phyloP scores from a whole-genome alignment of 1,284 basidiomycete genomes.

The Schizophyllum commune region DNA sequence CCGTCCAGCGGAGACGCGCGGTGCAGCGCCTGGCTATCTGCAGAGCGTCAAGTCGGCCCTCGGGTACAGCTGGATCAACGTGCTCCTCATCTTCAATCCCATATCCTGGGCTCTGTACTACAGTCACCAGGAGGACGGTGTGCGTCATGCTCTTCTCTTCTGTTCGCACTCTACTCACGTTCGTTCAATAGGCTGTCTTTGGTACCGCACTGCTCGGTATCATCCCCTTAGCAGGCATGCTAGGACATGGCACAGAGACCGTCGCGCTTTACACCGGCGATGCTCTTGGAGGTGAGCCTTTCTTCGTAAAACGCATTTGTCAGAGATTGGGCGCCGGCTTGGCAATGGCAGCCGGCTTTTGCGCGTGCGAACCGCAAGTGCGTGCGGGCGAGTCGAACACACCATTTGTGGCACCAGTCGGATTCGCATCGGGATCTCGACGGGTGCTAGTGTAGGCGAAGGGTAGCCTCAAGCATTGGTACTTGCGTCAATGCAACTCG shows the following conservation, averaged over 20 bases:
- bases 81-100: slow-evolving; percentile 44
- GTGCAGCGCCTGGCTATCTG: slow-evolving; percentile 28
- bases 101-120: slow-evolving; percentile 53
- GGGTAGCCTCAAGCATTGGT: no score
- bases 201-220: slow-evolving; percentile 40
- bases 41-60: slow-evolving; percentile 27
- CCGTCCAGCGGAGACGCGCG: slow-evolving; percentile 24
- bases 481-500: no score
- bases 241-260: slow-evolving; percentile 62
- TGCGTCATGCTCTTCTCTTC: slow-evolving; percentile 10
- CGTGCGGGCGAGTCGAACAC: no score
- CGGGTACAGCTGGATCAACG: slow-evolving; percentile 37
- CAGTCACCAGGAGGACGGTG: slow-evolving; percentile 41
- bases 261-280: slow-evolving; percentile 49
- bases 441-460: no score
- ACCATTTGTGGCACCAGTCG: no score
- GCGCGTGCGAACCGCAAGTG: no score
- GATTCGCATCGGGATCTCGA: no score
- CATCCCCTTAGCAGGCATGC: slow-evolving; percentile 45
- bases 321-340: no score
- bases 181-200: slow-evolving; percentile 26
- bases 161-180: neutral
- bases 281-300: slow-evolving; percentile 35
- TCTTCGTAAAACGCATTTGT: no score
- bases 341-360: no score